Percentiles rank a stretch among this genome's conserved stretches.
Evolutionary conservation across 495 filamentous ascomycete species (phyloP).

Genomic region (Penicillium chermesinum): DNA sequence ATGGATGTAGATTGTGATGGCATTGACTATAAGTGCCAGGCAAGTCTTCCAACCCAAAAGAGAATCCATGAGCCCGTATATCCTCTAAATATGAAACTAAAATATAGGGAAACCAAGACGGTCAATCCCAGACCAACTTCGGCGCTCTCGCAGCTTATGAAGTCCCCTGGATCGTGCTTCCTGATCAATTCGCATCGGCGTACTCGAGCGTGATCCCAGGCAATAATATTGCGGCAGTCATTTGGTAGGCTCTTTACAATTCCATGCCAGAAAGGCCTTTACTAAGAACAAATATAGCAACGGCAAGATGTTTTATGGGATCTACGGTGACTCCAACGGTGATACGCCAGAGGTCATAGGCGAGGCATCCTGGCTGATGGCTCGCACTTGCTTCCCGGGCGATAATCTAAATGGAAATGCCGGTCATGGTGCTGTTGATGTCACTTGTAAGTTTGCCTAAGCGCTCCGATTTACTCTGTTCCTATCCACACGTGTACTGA

Average conservation of each 20-base stretch:
- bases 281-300: constrained; percentile 6
- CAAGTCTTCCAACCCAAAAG: neutral
- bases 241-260: constrained; percentile 22
- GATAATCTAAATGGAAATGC: constrained; percentile 29
- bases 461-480: too few species aligned
- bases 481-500: too few species aligned
- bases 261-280: neutral
- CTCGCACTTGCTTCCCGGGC: constrained; percentile 34
- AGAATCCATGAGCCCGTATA: too few species aligned
- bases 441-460: constrained; percentile 35
- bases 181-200: constrained; percentile 23
- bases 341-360: constrained; percentile 32
- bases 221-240: constrained; percentile 36
- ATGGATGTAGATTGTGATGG: constrained; percentile 42
- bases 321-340: constrained; percentile 34
- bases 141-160: constrained; percentile 36
- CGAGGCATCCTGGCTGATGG: constrained; percentile 39
- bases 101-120: constrained; percentile 31
- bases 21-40: constrained; percentile 29
- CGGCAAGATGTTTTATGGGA: constrained; percentile 38
- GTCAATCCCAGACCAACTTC: constrained; percentile 28
- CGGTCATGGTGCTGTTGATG: constrained; percentile 27
- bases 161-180: constrained; percentile 37
- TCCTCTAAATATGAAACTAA: neutral
- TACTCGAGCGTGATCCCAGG: constrained; percentile 23